These are phyloP conservation scores for Hypoxylon sp. DNA, from an alignment of 2,329 filamentous ascomycete species.

Conservation along the genomic window DNA sequence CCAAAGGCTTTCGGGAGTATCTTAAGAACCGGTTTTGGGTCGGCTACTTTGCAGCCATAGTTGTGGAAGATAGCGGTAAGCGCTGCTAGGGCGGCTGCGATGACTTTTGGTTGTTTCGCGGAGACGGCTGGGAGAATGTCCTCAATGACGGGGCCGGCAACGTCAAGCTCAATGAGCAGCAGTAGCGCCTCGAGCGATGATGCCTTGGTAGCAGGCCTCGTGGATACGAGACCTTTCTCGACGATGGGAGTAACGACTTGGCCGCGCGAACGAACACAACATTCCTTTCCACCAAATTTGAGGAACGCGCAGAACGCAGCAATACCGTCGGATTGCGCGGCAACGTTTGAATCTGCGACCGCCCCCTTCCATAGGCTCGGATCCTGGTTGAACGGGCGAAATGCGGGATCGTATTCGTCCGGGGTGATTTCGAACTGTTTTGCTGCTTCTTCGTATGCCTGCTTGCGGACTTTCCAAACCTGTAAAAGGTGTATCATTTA, in stretches of 20 bases:
- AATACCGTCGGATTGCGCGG: conserved; percentile 94
- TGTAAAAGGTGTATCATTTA: conserved; percentile 53
- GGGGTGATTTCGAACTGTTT: conserved; percentile 88
- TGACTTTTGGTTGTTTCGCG: conserved; percentile 60
- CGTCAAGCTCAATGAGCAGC: conserved; percentile 91
- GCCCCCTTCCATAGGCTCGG: conserved; percentile 91
- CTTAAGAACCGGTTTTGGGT: conserved; percentile 93
- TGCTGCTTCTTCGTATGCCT: conserved; percentile 91
- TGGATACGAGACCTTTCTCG: conserved; percentile 92
- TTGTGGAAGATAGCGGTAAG: conserved; percentile 90
- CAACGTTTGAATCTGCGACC: conserved; percentile 94
- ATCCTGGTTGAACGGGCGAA: conserved; percentile 89
- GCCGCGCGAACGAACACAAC: conserved; percentile 82
- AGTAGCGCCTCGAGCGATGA: conserved; percentile 89
- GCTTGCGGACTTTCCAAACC: conserved; percentile 98
- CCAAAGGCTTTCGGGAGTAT: conserved; percentile 90
- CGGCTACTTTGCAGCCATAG: conserved; percentile 93
- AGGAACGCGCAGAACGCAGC: conserved; percentile 91
- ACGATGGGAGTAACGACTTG: conserved; percentile 83
- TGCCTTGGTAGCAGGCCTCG: conserved; percentile 88
- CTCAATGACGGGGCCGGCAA: conserved; percentile 87
- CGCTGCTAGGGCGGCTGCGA: conserved; percentile 63
- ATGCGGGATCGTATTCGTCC: conserved; percentile 87
- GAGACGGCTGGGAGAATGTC: conserved; percentile 76
- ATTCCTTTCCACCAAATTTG: conserved; percentile 87